These are phyloP conservation scores for Cardamine chenopodiifolia DNA, from an alignment of 345 rosid genomes.

Conservation along the genomic window DNA sequence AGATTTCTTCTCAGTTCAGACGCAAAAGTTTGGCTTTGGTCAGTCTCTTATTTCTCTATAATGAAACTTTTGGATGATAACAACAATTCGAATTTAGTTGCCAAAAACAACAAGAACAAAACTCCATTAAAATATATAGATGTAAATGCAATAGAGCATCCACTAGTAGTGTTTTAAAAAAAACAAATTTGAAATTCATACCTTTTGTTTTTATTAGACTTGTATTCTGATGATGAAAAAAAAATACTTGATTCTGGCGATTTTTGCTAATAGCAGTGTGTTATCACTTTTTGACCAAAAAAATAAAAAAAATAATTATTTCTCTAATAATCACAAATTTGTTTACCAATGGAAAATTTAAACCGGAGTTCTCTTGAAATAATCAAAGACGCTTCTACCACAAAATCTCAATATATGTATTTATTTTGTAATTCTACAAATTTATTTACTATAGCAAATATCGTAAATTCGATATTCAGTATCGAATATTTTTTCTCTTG, in stretches of 20 bases:
- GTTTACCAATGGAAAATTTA: too few relatives aligned
- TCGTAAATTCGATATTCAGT: background rate
- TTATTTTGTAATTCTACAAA: too few relatives aligned
- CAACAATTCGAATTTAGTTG: constrained; percentile 27
- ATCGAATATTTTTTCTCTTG: background rate
- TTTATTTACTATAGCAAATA: too few relatives aligned
- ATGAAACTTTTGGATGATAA: constrained; percentile 33
- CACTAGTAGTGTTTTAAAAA: background rate
- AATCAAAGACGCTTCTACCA: background rate
- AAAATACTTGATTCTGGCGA: too few relatives aligned
- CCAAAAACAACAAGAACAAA: constrained; percentile 15
- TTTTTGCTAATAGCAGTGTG: background rate
- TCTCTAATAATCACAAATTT: too few relatives aligned
- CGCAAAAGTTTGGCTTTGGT: constrained; percentile 33
- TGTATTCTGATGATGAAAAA: too few relatives aligned
- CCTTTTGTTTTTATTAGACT: background rate
- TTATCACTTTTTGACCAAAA: background rate
- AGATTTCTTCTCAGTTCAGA: constrained; percentile 29
- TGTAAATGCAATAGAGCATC: too few relatives aligned
- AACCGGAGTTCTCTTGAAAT: background rate
- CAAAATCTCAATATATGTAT: background rate
- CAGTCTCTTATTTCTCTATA: constrained; percentile 35
- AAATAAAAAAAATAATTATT: too few relatives aligned
- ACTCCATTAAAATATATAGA: background rate
- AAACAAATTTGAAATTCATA: too few relatives aligned